These are phyloP conservation scores for Coniosporium apollinis DNA, from an alignment of 495 filamentous ascomycete genomes.

Conservation along the genomic window DNA sequence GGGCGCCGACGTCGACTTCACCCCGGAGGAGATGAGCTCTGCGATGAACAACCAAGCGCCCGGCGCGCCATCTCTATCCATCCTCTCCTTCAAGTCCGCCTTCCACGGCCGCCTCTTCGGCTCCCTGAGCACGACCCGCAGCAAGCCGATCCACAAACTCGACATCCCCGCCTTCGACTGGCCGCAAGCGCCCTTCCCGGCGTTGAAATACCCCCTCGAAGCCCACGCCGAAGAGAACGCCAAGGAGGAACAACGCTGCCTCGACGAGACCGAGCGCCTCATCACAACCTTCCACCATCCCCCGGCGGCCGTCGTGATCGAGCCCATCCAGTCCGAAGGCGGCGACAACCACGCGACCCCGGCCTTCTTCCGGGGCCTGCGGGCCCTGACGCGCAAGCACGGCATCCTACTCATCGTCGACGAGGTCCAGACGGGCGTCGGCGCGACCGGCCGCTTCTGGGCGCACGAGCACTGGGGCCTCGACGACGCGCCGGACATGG, in stretches of 20 bases:
- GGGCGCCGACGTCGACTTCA: conserved; percentile 66
- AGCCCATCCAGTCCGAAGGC: conserved; percentile 96
- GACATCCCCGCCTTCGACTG: conserved; percentile 98
- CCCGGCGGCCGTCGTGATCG: conserved; percentile 77
- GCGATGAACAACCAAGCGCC: conserved; percentile 77
- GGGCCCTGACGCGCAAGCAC: conserved; percentile 71
- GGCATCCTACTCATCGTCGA: conserved; percentile 89
- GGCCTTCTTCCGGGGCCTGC: conserved; percentile 78
- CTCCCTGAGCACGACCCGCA: conserved; percentile 79
- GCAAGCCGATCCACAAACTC: conserved; percentile 95
- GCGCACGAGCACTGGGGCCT: conserved; percentile 97
- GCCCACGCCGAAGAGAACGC: conserved; percentile 69
- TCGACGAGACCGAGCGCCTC: conserved; percentile 75
- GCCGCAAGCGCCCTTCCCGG: conserved; percentile 89
- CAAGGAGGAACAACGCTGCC: conserved; percentile 65
- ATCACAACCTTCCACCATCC: conserved; percentile 72
- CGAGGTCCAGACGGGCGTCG: conserved; percentile 95
- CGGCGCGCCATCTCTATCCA: conserved; percentile 69
- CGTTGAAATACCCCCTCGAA: conserved; percentile 80
- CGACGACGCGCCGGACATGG: conserved; percentile 78
- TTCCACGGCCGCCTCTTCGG: conserved; percentile 97
- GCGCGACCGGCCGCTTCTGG: conserved; percentile 95
- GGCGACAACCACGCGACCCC: conserved; percentile 97
- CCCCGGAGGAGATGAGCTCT: conserved; percentile 56
- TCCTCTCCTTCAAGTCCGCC: conserved; percentile 80